These are phyloP conservation scores for Ambrosia hybrid DNA, from an alignment of 140 eudicot species.

Conservation along the genomic window DNA sequence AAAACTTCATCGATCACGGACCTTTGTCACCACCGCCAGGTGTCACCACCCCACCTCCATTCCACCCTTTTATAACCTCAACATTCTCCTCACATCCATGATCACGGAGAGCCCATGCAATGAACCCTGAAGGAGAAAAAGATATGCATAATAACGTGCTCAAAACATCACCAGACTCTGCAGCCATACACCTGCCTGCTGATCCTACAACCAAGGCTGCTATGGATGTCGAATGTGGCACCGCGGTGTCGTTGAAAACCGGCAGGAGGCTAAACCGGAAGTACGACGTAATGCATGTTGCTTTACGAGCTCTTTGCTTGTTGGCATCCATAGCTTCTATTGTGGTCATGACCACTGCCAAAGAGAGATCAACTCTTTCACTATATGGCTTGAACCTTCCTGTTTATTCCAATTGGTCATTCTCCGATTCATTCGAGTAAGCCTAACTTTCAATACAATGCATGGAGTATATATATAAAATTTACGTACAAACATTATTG, in stretches of 20 bases:
- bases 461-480: too few species aligned
- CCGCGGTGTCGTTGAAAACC: conserved; percentile 1
- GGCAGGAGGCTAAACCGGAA: conserved; percentile 21
- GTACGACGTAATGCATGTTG: conserved; percentile 38
- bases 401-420: conserved; percentile 84
- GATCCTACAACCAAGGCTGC: conserved; percentile 26
- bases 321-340: conserved; percentile 48
- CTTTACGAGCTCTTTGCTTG: conserved; percentile 48
- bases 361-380: conserved; percentile 59
- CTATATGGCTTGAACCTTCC: conserved; percentile 72
- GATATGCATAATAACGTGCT: conserved; percentile 15
- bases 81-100: background rate
- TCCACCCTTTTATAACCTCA: conserved; percentile 16
- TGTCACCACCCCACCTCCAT: conserved; percentile 18
- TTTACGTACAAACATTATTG: too few species aligned
- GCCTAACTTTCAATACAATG: background rate
- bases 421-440: conserved; percentile 81
- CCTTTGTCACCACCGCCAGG: conserved; percentile 29
- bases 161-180: conserved; percentile 37
- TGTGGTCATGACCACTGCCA: conserved; percentile 57
- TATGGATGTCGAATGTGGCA: conserved; percentile 17
- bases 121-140: background rate
- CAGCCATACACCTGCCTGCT: background rate
- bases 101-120: background rate
- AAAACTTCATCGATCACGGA: conserved; percentile 35